These are phyloP conservation scores for Fomitopsis palustris DNA, from an alignment of 1,284 basidiomycete species.

Conservation along the genomic window DNA sequence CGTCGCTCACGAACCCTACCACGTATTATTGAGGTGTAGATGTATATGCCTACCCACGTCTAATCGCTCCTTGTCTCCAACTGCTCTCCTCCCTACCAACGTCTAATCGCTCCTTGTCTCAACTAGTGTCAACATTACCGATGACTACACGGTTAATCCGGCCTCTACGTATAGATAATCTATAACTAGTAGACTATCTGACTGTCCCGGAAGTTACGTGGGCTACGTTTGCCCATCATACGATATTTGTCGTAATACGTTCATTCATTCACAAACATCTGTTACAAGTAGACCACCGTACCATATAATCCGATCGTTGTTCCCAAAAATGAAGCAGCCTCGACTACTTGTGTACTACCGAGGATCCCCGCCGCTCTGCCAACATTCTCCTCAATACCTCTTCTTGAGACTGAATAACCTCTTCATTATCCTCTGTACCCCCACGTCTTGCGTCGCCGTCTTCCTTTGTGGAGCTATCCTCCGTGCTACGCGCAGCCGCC, in stretches of 20 bases:
- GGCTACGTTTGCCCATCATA: neutral
- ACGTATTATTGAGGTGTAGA: conserved; percentile 11
- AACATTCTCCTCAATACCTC: conserved; percentile 1
- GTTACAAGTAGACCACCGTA: neutral
- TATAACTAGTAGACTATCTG: neutral
- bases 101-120: conserved; percentile 6
- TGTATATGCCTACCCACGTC: neutral
- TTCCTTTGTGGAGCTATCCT: neutral
- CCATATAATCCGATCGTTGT: neutral
- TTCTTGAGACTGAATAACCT: neutral
- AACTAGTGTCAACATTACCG: neutral
- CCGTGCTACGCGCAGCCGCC: conserved; percentile 7
- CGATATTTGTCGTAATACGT: neutral
- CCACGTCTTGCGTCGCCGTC: conserved; percentile 6
- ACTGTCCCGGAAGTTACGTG: neutral
- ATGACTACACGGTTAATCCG: neutral
- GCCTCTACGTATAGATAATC: neutral
- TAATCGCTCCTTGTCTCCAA: conserved; percentile 1
- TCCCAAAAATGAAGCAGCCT: too few species aligned
- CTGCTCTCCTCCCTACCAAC: neutral
- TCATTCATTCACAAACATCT: neutral
- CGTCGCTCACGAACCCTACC: conserved; percentile 20
- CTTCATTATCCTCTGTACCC: neutral
- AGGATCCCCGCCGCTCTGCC: neutral
- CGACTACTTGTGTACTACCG: neutral